Evolutionary conservation across 2,329 filamentous ascomycete genomes (phyloP).

Genomic region (Metarhizium robertsii): DNA sequence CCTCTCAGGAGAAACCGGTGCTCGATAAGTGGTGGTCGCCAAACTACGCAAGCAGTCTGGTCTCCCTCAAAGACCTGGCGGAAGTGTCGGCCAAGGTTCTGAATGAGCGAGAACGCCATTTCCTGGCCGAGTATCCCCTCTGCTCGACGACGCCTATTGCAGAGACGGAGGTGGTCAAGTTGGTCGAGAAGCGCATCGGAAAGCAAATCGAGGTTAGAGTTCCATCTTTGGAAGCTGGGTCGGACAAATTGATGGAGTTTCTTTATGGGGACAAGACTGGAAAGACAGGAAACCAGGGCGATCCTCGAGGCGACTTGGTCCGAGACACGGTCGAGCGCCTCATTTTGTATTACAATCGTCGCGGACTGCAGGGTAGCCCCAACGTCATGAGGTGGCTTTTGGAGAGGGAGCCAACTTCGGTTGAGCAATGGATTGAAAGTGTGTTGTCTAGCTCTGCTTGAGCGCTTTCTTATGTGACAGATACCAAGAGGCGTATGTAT

Average conservation of each 20-base stretch:
- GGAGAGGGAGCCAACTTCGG: neutral
- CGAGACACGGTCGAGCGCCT: slow-evolving; percentile 1
- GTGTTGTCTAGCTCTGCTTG: neutral
- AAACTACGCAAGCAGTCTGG: neutral
- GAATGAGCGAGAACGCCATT: neutral
- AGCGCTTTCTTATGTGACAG: neutral
- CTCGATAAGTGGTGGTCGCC: slow-evolving; percentile 2
- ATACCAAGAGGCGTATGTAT: too few relatives aligned
- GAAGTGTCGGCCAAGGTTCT: neutral
- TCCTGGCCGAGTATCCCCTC: neutral
- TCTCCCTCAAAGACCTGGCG: neutral
- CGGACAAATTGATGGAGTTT: neutral
- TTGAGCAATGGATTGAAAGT: neutral
- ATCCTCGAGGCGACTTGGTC: neutral
- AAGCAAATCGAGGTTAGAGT: neutral
- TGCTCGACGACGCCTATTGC: neutral
- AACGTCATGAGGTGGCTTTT: neutral
- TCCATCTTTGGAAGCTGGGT: neutral
- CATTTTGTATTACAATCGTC: slow-evolving; percentile 1
- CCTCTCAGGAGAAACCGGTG: neutral
- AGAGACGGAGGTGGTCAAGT: neutral
- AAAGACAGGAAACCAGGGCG: neutral
- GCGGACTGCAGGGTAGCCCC: neutral
- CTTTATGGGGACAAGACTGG: neutral
- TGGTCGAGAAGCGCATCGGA: neutral